Evolutionary conservation across 1,139 yeast genomes (phyloP), one percentile per base, ranked within the genome.

Genomic region (Lodderomyces margitis): DNA sequence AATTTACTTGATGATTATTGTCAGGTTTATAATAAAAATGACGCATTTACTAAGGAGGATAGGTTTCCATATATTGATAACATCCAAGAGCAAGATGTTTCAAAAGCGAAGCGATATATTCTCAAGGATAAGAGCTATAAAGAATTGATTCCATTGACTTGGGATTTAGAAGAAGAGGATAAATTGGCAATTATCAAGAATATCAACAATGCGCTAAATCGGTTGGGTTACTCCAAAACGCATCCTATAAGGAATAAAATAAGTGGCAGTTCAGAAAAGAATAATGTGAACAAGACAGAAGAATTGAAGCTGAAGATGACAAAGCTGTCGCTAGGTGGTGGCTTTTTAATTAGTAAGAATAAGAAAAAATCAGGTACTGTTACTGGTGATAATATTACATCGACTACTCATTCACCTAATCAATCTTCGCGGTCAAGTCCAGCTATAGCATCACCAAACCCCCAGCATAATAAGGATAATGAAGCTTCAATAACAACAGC

Each of bases 41-140:
- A 65, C 50, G 45, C 64, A 2, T 68, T 68, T 46, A 61, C 58
- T 25, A 56, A 52, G 21, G 62, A 59, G 41, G 75, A 70, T 47
- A 49, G 53, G 12, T 71, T 59, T 47, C 70, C 74, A 19, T 40
- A 41, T 31, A 46, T 43, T 43, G 48, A 41, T 15, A 5, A 24
- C n/a, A 14, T 24, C 21, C 23, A 21, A 11, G 14, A 27, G 7
- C 20, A 24, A 17, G 7, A 21, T 14, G 15, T n/a, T n/a, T n/a
- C n/a, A n/a, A n/a, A n/a, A n/a, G n/a, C n/a, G n/a, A n/a, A 35
- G 10, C 49, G 48, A 31, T 55, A 47, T 40, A 60, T 70, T 16
- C 56, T 71, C 39, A 70, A 70, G 47, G 78, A 72, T 50, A 69
- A 68, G 52, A 56, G 67, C 2, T 70, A 71, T 53, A 70, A 70